Evolutionary conservation across 495 filamentous ascomycete species (phyloP), one percentile per base, ranked within the genome.

Genomic region (Neohortaea acidophila): DNA sequence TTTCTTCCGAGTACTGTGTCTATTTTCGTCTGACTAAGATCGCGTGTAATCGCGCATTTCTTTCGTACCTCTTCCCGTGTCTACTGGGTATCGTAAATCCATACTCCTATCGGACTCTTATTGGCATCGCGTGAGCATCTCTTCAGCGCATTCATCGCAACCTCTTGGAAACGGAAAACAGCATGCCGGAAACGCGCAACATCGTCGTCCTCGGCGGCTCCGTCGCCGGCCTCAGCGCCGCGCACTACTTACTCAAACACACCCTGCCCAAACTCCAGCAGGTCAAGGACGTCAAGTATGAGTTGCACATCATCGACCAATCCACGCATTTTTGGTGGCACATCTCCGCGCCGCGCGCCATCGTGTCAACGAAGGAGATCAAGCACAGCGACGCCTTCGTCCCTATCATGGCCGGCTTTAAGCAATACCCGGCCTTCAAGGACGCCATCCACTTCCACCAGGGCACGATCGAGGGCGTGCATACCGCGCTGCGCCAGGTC

Each of bases 291-390:
- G 18, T 30, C 23, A 48, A 44, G 11, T 54, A 60, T 41, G 55
- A 57, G 19, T 39, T 63, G 21, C 56, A 49, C 21, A 43, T 66
- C 19, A 44, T 65, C n/a, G 38, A 54, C 7, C 55, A 49, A 13
- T 57, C 55, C 13, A 56, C 52, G 9, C 54, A 62, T 29, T 52
- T 55, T 46, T 62, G 51, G 50, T 57, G 49, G 49, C 59, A 59
- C 32, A 41, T 60, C 13, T 57, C 52, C 8, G 44, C 55, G 0
- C 52, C 59, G 2, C 48, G 62, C 11, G 60, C 51, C 8, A 51
- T 62, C 24, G 50, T 62, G 19, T 56, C 55, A 19, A 53, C 54
- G 20, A 43, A 54, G 14, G 36, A 47, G 21, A 43, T 63, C 21
- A 37, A 45, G 12, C 47, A 59, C 32, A 49, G 49, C 14, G 47